Evolutionary conservation across 2,329 filamentous ascomycete genomes (phyloP).

Genomic region (Hypoxylon rubiginosum): DNA sequence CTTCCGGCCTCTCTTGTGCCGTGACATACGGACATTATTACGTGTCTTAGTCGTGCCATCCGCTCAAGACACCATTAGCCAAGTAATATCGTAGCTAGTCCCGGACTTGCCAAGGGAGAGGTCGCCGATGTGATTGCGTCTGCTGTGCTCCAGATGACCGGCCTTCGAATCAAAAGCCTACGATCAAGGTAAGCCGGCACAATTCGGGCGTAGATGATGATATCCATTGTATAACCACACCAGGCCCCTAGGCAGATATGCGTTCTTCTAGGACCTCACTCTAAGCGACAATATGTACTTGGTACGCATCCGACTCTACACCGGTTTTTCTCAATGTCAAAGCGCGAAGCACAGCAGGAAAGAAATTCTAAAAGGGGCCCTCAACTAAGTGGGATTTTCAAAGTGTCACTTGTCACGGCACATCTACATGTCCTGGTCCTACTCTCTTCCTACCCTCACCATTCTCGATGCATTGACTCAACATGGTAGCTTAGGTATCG

Average conservation of each 20-base stretch:
- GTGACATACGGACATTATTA: conserved; percentile 5
- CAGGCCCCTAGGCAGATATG: background rate
- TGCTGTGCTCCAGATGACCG: background rate
- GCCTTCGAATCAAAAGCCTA: background rate
- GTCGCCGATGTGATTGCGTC: conserved; percentile 3
- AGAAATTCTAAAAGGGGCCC: background rate
- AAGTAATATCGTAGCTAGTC: background rate
- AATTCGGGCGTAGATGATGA: background rate
- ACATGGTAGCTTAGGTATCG: background rate
- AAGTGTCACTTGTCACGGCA: background rate
- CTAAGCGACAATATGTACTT: background rate
- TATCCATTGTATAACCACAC: background rate
- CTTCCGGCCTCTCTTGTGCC: background rate
- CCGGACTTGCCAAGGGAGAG: background rate
- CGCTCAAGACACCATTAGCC: background rate
- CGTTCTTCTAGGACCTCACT: background rate
- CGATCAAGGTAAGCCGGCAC: background rate
- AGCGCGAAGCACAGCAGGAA: background rate
- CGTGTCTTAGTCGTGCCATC: background rate
- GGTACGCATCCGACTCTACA: background rate
- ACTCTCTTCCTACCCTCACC: background rate
- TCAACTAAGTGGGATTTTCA: background rate
- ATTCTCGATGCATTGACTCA: background rate
- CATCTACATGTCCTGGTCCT: background rate
- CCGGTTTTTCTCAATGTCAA: background rate